Evolutionary conservation across 2,329 filamentous ascomycete species (phyloP).

Genomic region (Thermoascus crustaceus): DNA sequence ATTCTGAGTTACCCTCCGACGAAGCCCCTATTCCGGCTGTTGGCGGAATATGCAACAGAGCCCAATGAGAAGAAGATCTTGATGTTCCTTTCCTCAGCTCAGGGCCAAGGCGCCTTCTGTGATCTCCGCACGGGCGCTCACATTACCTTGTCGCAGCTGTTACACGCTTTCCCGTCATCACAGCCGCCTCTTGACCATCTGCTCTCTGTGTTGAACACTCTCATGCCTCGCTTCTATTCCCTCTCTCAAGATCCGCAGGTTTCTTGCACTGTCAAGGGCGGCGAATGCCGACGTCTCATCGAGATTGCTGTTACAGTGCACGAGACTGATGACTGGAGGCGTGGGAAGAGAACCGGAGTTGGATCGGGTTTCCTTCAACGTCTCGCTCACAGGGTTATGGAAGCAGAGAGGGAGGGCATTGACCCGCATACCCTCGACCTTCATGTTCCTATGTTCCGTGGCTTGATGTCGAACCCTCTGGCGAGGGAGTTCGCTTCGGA

Average conservation of each 20-base stretch:
- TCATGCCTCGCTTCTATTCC: constrained; percentile 98
- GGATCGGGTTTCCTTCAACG: constrained; percentile 91
- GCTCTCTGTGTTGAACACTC: constrained; percentile 68
- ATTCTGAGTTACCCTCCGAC: constrained; percentile 87
- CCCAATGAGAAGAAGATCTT: constrained; percentile 83
- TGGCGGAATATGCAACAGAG: constrained; percentile 76
- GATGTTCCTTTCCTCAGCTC: constrained; percentile 73
- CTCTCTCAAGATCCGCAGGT: constrained; percentile 92
- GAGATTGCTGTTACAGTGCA: constrained; percentile 97
- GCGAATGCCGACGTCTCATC: constrained; percentile 68
- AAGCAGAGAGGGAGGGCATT: constrained; percentile 54
- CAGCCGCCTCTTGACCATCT: constrained; percentile 79
- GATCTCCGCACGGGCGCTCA: constrained; percentile 86
- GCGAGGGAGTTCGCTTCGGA: constrained; percentile 86
- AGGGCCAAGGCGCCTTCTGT: constrained; percentile 89
- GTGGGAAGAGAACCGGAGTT: constrained; percentile 67
- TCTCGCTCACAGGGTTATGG: constrained; percentile 64
- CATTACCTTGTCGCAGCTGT: constrained; percentile 74
- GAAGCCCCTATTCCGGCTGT: constrained; percentile 72
- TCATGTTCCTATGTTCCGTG: constrained; percentile 93
- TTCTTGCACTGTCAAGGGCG: constrained; percentile 59
- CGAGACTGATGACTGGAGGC: constrained; percentile 71
- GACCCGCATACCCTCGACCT: constrained; percentile 50
- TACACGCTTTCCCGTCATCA: constrained; percentile 84
- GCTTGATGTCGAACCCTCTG: constrained; percentile 92